Evolutionary conservation across 768 basidiomycete species (phyloP), one percentile per base, ranked within the genome.

Genomic region (Imleria badia): DNA sequence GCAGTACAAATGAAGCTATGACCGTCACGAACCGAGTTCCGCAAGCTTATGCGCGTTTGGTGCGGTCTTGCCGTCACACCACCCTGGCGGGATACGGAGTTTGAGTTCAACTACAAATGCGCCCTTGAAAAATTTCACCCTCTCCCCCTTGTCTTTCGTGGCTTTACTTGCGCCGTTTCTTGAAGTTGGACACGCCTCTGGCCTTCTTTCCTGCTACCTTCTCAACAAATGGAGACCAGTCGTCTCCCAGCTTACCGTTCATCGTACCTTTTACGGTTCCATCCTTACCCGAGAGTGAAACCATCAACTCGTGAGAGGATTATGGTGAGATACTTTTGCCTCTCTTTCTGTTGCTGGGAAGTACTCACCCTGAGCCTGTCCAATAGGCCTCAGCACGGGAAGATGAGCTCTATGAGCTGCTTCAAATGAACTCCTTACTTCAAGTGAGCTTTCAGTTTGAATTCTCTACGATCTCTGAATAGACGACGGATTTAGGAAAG

Each of bases 241-340:
- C 36, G 64, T 0, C 51, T 68, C 0, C 69, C 67, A 2, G 44
- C 61, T 38, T 68, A 69, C 45, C 61, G 66, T 15, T 66, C 64
- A 4, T 70, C 69, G 1, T 54, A 70, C 38, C 38, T 71, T 15
- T 43, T 61, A 29, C 52, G 67, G 15, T 68, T 54, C 34, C 66
- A 67, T 51, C 66, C 66, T 39, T 67, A 67, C 47, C 60, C 66
- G 35, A 66, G 68, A 31, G 42, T 52, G 31, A 63, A 58, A 26
- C 53, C 40, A 1, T 61, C 59, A 45, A 39, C 31, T 40, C 64
- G 55, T 57, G 67, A 68, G 61, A 66, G 51, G 48, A 45, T 66
- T 17, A 13, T 40, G 59, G 67, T 69, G 47, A n/a, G 53, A 45
- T 40, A 20, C 30, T 17, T 48, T 48, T 20, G 14, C 48, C 20